These are phyloP conservation scores for Fusarium drepaniforme DNA, from an alignment of 2,329 filamentous ascomycete species.

Conservation along the genomic window DNA sequence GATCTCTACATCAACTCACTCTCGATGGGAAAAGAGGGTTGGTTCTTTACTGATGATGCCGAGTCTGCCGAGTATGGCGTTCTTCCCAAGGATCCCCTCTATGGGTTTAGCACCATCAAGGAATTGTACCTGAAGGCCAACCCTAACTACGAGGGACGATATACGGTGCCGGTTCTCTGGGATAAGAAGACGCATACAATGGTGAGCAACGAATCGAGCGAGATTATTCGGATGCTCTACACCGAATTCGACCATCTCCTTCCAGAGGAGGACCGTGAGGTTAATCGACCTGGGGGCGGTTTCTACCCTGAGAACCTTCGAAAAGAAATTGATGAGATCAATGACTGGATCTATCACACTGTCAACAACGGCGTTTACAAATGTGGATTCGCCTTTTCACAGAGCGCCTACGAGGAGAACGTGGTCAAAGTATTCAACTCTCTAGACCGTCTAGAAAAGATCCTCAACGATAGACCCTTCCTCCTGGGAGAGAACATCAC, in stretches of 20 bases:
- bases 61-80: slow-evolving; percentile 43
- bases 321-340: slow-evolving; percentile 72
- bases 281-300: slow-evolving; percentile 61
- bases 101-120: slow-evolving; percentile 74
- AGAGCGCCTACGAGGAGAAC: slow-evolving; percentile 74
- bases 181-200: slow-evolving; percentile 77
- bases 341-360: slow-evolving; percentile 73
- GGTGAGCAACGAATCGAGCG: slow-evolving; percentile 86
- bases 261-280: slow-evolving; percentile 64
- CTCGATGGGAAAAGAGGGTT: slow-evolving; percentile 69
- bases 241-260: slow-evolving; percentile 75
- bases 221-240: slow-evolving; percentile 89
- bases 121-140: slow-evolving; percentile 79
- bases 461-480: slow-evolving; percentile 66
- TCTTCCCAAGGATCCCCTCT: slow-evolving; percentile 69
- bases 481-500: slow-evolving; percentile 74
- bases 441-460: slow-evolving; percentile 72
- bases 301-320: slow-evolving; percentile 68
- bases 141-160: slow-evolving; percentile 75
- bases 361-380: slow-evolving; percentile 65
- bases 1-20: slow-evolving; percentile 77
- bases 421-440: slow-evolving; percentile 71
- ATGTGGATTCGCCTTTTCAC: slow-evolving; percentile 74
- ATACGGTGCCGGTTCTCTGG: slow-evolving; percentile 81
- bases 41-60: slow-evolving; percentile 64